Conservation (phyloP, 768 basidiomycete species). For the Sarcodon sp. region DNA sequence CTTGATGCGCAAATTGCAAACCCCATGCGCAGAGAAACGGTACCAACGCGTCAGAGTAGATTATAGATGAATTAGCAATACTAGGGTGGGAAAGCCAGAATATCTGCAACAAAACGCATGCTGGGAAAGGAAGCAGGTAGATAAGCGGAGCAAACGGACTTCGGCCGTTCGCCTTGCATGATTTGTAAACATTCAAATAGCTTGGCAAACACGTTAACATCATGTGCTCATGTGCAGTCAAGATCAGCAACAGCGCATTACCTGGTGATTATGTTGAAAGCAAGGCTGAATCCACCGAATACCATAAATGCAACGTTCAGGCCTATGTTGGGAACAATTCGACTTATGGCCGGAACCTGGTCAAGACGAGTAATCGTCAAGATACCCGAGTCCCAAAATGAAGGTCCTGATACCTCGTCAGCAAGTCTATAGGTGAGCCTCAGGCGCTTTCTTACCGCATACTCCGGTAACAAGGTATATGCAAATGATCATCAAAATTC, state of each 20-base stretch:
- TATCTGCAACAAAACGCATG: constrained; percentile 59
- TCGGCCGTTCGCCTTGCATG: constrained; percentile 28
- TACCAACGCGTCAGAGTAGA: constrained; percentile 67
- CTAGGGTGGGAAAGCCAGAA: constrained; percentile 71
- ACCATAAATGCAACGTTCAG: constrained; percentile 86
- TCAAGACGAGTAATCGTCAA: constrained; percentile 46
- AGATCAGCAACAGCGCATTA: constrained; percentile 11
- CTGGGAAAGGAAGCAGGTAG: constrained; percentile 69
- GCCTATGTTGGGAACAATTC: constrained; percentile 47
- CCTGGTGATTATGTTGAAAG: constrained; percentile 73
- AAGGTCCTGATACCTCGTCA: constrained; percentile 36
- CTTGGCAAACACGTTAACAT: constrained; percentile 20
- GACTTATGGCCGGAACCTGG: constrained; percentile 30
- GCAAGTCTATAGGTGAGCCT: not conserved
- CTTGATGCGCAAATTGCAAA: constrained; percentile 81
- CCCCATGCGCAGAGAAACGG: constrained; percentile 93
- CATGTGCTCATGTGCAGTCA: not conserved
- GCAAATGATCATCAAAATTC: constrained; percentile 72
- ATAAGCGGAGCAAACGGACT: constrained; percentile 44
- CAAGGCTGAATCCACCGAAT: constrained; percentile 55
- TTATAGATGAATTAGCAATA: constrained; percentile 46
- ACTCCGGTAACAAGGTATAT: constrained; percentile 75
- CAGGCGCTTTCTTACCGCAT: constrained; percentile 33
- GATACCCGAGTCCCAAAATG: constrained; percentile 69
- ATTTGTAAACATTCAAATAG: constrained; percentile 71